Base-by-base conservation (phyloP, 2,329 filamentous ascomycete species). In the Hirsutella rhossiliensis region DNA sequence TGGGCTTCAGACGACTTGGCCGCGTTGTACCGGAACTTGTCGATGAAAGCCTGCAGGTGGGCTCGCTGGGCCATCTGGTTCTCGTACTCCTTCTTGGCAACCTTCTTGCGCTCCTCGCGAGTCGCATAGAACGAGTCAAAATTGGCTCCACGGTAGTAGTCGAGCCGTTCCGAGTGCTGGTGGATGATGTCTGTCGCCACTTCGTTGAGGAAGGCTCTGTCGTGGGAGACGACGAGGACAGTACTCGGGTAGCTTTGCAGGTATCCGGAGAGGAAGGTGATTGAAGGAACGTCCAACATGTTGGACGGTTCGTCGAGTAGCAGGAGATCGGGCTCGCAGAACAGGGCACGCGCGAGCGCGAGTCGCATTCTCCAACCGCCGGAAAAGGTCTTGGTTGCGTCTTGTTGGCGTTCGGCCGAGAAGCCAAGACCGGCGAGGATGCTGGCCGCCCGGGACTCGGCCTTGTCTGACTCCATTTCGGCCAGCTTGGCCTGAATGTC, bases 271-370 rank as follows among this genome's bases (percentile, higher is more conserved):
- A 98, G 76, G 78, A 97, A 98, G 45, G 92, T 94, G 60, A 98
- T 97, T 20, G 92, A 97, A n/a, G 92, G 92, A 46, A 98, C 92
- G 67, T 97, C 92, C 87, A 98, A 88, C 90, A 97, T 97, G 80
- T 97, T 97, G 45, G 90, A 97, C 68, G 92, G 92, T 80, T 98
- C 92, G 71, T 98, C 92, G 54, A 98, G 87, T 62, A 98, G 76
- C 47, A 98, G 69, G 43, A 98, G 72, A 66, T 98, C 92, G 38
- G 92, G 92, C 63, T 98, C 92, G 69, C 92, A 98, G 72, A 98
- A 98, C 31, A 98, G 77, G 13, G 92, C 92, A 75, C 92, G 76
- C 12, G 92, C 92, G 49, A 98, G 75, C 13, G 92, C 92, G 57
- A 98, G 70, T 72, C 92, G 84, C 92, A 98, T 98, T 66, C 92